Evolutionary conservation across 805 yeast species (phyloP).

Genomic region (Yamadazyma ubonensis): DNA sequence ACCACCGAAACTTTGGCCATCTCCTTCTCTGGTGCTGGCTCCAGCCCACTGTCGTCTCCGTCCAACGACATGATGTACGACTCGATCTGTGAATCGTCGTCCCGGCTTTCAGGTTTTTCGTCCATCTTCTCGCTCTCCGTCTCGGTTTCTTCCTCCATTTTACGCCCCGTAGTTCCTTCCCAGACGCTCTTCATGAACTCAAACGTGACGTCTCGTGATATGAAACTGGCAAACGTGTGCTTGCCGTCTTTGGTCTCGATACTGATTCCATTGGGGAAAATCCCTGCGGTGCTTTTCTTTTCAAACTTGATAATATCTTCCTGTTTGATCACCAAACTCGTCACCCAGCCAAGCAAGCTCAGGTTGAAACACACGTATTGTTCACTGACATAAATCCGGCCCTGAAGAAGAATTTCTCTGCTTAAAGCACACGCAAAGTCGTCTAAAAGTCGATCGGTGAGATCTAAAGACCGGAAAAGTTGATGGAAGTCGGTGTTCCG

Average conservation of each 20-base stretch:
- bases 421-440: conserved; percentile 90
- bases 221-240: conserved; percentile 83
- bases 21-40: background rate
- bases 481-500: conserved; percentile 76
- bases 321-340: conserved; percentile 69
- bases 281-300: conserved; percentile 80
- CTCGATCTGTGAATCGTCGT: conserved; percentile 17
- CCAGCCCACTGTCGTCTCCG: conserved; percentile 23
- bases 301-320: conserved; percentile 73
- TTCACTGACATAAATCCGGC: conserved; percentile 79
- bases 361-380: conserved; percentile 82
- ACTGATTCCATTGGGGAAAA: conserved; percentile 86
- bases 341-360: conserved; percentile 86
- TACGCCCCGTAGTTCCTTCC: conserved; percentile 45
- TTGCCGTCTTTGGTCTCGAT: conserved; percentile 62
- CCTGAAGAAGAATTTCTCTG: conserved; percentile 83
- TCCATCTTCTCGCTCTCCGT: conserved; percentile 20
- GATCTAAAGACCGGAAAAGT: conserved; percentile 64
- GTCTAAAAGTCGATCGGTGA: conserved; percentile 71
- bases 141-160: conserved; percentile 18
- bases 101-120: conserved; percentile 3
- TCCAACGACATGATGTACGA: conserved; percentile 42
- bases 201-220: conserved; percentile 75
- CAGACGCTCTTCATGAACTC: conserved; percentile 69
- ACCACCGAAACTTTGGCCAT: conserved; percentile 18